Conservation (phyloP, 805 yeast species). For the Lipomyces yamanashiensis region DNA sequence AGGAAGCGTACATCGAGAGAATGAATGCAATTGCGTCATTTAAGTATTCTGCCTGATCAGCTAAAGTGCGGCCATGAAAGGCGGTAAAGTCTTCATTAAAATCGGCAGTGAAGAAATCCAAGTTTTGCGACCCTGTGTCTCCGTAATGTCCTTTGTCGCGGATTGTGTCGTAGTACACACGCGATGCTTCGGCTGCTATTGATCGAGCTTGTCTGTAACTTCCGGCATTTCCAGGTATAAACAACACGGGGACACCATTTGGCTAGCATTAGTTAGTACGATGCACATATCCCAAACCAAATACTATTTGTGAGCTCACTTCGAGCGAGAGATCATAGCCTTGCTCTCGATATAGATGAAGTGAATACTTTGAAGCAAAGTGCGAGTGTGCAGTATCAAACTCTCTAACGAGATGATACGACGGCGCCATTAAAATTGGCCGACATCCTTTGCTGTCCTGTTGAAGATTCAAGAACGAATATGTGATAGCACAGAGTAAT, state of each 20-base stretch:
- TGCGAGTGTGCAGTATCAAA: conserved; percentile 73
- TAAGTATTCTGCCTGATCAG: conserved; percentile 90
- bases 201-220: conserved; percentile 87
- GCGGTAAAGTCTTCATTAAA: conserved; percentile 97
- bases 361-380: conserved; percentile 79
- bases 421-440: conserved; percentile 78
- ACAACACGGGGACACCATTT: conserved; percentile 82
- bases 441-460: conserved; percentile 53
- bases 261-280: conserved; percentile 49
- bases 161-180: conserved; percentile 52
- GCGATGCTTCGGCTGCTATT: conserved; percentile 81
- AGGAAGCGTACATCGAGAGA: conserved; percentile 59
- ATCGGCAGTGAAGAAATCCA: conserved; percentile 90
- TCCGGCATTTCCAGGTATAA: conserved; percentile 98
- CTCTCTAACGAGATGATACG: conserved; percentile 73
- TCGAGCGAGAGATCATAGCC: conserved; percentile 42
- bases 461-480: conserved; percentile 26
- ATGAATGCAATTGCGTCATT: conserved; percentile 87
- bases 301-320: conserved; percentile 4
- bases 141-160: conserved; percentile 36
- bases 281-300: not conserved
- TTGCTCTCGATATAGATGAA: conserved; percentile 86
- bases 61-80: conserved; percentile 88
- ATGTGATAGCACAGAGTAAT: conserved; percentile 5
- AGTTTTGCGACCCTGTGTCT: conserved; percentile 48